Percentiles rank a stretch among this genome's conserved stretches.
These are phyloP conservation scores for Talaromyces verruculosus DNA, from an alignment of 2,329 filamentous ascomycete species.

Conservation along the genomic window DNA sequence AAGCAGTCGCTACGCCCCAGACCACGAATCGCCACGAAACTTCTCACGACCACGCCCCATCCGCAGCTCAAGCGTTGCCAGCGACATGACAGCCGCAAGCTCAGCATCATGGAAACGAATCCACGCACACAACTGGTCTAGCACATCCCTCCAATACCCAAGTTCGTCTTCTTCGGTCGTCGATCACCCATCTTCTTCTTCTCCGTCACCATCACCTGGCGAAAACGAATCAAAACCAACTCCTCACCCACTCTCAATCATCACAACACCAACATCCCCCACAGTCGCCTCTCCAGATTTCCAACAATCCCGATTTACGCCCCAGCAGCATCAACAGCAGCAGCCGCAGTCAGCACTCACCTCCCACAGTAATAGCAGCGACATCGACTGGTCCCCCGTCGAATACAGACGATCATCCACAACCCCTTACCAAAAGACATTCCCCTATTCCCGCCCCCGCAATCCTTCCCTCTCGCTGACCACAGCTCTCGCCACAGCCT, in stretches of 20 bases:
- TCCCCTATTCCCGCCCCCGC: constrained; percentile 12
- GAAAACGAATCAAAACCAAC: constrained; percentile 11
- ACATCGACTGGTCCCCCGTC: constrained; percentile 10
- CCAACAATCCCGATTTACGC: not conserved
- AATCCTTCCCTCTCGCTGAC: constrained; percentile 3
- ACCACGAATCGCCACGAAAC: constrained; percentile 2
- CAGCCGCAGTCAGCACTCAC: constrained; percentile 1
- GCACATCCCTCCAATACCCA: constrained; percentile 10
- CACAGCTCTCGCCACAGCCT: constrained; percentile 5
- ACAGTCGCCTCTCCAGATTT: not conserved
- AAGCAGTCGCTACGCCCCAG: constrained; percentile 1
- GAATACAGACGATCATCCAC: constrained; percentile 9
- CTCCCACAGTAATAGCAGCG: not conserved
- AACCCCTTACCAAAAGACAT: not conserved
- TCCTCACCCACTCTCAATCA: constrained; percentile 21
- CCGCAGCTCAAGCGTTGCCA: constrained; percentile 18
- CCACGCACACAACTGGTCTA: constrained; percentile 11
- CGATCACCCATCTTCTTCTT: not conserved
- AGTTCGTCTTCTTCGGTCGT: constrained; percentile 12
- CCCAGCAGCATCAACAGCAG: no score
- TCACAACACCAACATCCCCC: constrained; percentile 15
- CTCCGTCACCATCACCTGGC: not conserved
- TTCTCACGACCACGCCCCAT: constrained; percentile 15
- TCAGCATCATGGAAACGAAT: constrained; percentile 13
- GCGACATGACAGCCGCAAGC: constrained; percentile 13